Evolutionary conservation across 2,329 filamentous ascomycete genomes (phyloP), one percentile per base, ranked within the genome.

Genomic region (Metarhizium anisopliae): DNA sequence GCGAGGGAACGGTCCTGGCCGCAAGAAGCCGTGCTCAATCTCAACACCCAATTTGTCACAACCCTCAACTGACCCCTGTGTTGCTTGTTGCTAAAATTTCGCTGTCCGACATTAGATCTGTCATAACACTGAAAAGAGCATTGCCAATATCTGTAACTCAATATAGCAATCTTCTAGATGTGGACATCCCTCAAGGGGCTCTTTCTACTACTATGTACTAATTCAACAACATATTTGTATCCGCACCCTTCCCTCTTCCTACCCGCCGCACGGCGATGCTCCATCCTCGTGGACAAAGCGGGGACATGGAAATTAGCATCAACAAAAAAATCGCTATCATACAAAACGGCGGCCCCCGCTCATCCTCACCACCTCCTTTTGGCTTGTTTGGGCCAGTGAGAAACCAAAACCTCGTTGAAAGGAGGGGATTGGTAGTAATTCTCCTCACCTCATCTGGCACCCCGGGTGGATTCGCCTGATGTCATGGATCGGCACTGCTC

Each of bases 401-500:
- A 25, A 25, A 25, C 25, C 4, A 25, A 25, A 25, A 25, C 32
- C 6, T 35, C 32, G 32, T 11, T 35, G 6, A 35, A 35, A 11
- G 14, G n/a, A 49, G 11, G 8, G 45, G 45, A 30, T 6, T 30
- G 47, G 59, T 55, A 51, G 32, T 35, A 59, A 59, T 61, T 57
- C 57, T 58, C 59, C 56, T 25, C 50, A 11, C 3, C 43, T 16
- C 55, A 50, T 50, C 54, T 38, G 20, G 57, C 45, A 55, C 52
- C 59, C 50, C 58, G 59, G 59, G 38, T 25, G 59, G 60, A 58
- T 35, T 59, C 55, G 58, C 59, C 60, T 68, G 66, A 68, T 68
- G 66, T 68, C 65, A 68, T 67, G 63, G 32, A 68, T 68, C 66
- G 66, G 57, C 66, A 61, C 29, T 47, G 43, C 57, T 58, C 57